Conservation (phyloP, 2,329 filamentous ascomycete genomes). For the Cladophialophora immunda region DNA sequence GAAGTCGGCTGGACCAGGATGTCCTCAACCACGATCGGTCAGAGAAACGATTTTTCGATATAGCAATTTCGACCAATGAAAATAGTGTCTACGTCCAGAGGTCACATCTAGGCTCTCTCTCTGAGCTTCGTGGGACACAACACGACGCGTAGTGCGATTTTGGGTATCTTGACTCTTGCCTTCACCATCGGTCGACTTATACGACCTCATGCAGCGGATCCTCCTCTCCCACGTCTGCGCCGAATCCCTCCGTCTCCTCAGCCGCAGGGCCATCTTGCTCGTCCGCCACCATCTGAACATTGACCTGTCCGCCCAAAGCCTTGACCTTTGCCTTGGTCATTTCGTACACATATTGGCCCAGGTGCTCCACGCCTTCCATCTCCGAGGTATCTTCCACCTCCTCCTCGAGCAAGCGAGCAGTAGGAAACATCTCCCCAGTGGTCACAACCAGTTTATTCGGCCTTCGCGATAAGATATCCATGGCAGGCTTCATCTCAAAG, state of each 20-base stretch:
- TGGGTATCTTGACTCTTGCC: constrained; percentile 9
- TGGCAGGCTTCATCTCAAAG: constrained; percentile 86
- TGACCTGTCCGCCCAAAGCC: constrained; percentile 59
- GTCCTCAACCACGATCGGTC: no score
- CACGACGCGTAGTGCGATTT: no score
- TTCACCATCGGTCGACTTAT: background rate
- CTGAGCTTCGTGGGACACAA: no score
- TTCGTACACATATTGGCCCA: constrained; percentile 95
- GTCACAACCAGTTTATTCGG: constrained; percentile 82
- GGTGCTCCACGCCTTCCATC: constrained; percentile 92
- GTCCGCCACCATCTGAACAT: constrained; percentile 44
- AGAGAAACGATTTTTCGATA: no score
- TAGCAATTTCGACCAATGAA: no score
- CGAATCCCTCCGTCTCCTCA: constrained; percentile 47
- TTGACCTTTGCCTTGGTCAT: constrained; percentile 83
- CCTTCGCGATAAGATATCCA: constrained; percentile 78
- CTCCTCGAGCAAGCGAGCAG: constrained; percentile 44
- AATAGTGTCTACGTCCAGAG: no score
- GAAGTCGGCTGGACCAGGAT: no score
- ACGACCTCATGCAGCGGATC: constrained; percentile 33
- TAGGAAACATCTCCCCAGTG: constrained; percentile 86
- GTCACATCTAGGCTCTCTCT: no score
- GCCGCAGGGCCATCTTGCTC: constrained; percentile 47
- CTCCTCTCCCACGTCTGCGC: constrained; percentile 45
- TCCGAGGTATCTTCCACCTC: constrained; percentile 54